Evolutionary conservation across 2,329 filamentous ascomycete genomes (phyloP), one percentile per base, ranked within the genome.

Genomic region (Aureobasidium sp.): DNA sequence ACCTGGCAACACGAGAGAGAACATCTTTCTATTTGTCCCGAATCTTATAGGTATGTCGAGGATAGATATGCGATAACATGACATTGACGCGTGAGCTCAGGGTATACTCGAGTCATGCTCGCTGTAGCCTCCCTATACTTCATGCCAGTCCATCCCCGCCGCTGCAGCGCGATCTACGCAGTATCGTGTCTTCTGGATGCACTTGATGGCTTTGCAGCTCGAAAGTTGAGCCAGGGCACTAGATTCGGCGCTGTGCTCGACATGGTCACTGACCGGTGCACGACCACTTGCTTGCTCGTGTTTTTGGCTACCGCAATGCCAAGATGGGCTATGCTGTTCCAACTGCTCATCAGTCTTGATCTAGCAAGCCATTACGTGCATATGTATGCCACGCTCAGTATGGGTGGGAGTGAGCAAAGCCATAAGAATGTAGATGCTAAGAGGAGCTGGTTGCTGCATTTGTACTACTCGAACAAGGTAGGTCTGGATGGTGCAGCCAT

Each of bases 231-330:
- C 69, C 94, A 97, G 75, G 92, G 89, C 38, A 97, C 94, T 59
- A 89, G 89, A 65, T 99, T 97, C 73, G 94, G 94, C 65, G 93
- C 93, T 37, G 92, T 97, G 27, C 82, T 97, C 64, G 94, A 97
- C 78, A 97, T 97, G 94, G 92, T 97, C 63, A 97, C 94, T n/a
- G 94, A 99, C 75, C 88, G 94, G 62, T 97, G 94, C 79, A 96
- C 93, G 29, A 99, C 94, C 2, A 86, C 92, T 3, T 97, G 94
- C 74, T 77, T 99, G 67, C 84, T 97, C 51, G 92, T 97, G 54
- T 97, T 96, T 78, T 77, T 99, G 63, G 90, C 90, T 42, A 94
- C 90, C 15, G 93, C 93, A 19, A 97, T 95, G 77, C 94, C 94
- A 3, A 84, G 92, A 61, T 97, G 90, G 87, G 86, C 89, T 65